Evolutionary conservation across 1,284 basidiomycete species (phyloP).

Genomic region (Naganishia albida): DNA sequence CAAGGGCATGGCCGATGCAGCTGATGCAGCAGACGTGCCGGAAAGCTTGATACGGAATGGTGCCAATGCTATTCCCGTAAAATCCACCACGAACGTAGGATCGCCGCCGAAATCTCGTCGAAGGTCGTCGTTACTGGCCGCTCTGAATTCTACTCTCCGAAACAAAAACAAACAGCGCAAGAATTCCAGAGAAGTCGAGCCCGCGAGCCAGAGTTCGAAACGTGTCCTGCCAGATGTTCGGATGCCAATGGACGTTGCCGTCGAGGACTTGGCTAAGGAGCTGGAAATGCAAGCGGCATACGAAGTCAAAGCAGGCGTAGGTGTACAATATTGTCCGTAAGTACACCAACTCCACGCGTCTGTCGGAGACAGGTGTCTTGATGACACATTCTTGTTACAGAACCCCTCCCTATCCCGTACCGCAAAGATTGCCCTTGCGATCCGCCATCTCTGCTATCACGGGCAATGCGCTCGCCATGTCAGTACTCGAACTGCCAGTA

Average conservation of each 20-base stretch:
- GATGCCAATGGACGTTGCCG: background rate
- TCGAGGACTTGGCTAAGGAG: too few species aligned
- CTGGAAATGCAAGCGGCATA: slow-evolving; percentile 10
- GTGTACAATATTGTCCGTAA: slow-evolving; percentile 35
- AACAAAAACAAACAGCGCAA: background rate
- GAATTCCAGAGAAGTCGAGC: background rate
- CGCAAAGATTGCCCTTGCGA: slow-evolving; percentile 24
- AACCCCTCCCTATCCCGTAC: slow-evolving; percentile 9
- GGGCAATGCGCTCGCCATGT: slow-evolving; percentile 39
- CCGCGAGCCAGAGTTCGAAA: background rate
- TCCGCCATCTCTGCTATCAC: background rate
- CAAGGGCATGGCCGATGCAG: background rate
- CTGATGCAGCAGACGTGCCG: background rate
- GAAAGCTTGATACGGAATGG: background rate
- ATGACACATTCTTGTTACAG: background rate
- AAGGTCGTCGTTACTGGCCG: background rate
- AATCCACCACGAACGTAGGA: background rate
- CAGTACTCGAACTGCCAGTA: slow-evolving; percentile 45
- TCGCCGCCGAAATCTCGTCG: background rate
- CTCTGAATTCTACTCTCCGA: background rate
- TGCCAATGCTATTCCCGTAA: background rate
- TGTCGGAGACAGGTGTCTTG: background rate
- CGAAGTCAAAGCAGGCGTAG: slow-evolving; percentile 26
- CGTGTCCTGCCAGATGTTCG: background rate
- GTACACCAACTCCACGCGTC: background rate